Conservation (phyloP, 1,139 yeast species). For the Protomyces macrosporus region DNA sequence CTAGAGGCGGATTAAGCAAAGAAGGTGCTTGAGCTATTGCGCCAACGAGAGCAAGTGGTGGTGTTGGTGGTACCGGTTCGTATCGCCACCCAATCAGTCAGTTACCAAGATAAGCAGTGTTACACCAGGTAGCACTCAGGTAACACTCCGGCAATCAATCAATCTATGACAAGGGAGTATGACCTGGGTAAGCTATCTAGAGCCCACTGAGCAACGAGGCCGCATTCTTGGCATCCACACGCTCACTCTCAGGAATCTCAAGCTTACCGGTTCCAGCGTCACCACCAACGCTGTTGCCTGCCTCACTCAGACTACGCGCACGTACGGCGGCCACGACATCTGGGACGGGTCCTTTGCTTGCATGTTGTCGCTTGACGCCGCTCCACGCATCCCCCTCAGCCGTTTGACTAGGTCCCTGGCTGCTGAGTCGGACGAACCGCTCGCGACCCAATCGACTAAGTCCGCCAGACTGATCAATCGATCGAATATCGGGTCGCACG, state of each 20-base stretch:
- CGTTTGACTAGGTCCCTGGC: conserved; percentile 26
- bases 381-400: conserved; percentile 29
- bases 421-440: conserved; percentile 35
- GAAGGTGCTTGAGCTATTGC: no score
- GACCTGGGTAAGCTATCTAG: not conserved
- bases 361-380: conserved; percentile 16
- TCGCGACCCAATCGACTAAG: conserved; percentile 79
- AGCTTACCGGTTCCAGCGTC: not conserved
- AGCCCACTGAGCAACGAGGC: not conserved
- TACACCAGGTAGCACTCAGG: no score
- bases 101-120: no score
- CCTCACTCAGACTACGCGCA: not conserved
- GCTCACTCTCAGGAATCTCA: not conserved
- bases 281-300: not conserved
- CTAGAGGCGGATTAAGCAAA: no score
- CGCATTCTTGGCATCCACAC: conserved; percentile 22
- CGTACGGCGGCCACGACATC: not conserved
- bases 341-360: not conserved
- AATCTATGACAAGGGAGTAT: no score
- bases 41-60: no score
- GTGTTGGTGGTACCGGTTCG: no score
- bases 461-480: conserved; percentile 75
- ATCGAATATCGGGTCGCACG: conserved; percentile 65
- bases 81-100: no score
- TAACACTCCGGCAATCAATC: no score